phyloP scores from a whole-genome alignment of 805 yeast genomes.

The Diddensiella caesifluorescens region DNA sequence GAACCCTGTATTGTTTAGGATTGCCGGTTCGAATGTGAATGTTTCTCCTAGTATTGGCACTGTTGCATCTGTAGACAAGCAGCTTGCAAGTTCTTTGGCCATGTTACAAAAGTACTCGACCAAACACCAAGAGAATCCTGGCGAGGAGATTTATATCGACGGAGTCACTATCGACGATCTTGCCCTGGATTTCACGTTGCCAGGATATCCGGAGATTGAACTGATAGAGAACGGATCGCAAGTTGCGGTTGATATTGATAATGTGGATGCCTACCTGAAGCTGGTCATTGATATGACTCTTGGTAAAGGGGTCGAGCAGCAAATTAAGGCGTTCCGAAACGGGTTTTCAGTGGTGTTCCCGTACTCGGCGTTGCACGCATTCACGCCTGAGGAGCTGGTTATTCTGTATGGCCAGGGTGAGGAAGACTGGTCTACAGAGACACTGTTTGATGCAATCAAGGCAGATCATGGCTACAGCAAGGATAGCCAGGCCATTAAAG shows the following conservation, averaged over 20 bases:
- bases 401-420: conserved; percentile 68
- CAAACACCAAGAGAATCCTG: conserved; percentile 9
- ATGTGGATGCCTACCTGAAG: conserved; percentile 53
- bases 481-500: conserved; percentile 59
- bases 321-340: conserved; percentile 60
- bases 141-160: conserved; percentile 22
- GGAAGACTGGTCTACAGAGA: conserved; percentile 71
- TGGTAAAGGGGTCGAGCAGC: conserved; percentile 58
- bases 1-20: conserved; percentile 61
- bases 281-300: conserved; percentile 54
- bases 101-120: conserved; percentile 42
- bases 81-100: conserved; percentile 52
- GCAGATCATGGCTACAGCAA: conserved; percentile 88
- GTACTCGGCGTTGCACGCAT: conserved; percentile 59
- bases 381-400: conserved; percentile 69
- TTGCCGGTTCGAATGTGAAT: conserved; percentile 30
- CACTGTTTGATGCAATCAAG: conserved; percentile 54
- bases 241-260: conserved; percentile 43
- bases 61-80: conserved; percentile 50
- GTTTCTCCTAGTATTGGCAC: conserved; percentile 32
- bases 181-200: conserved; percentile 62
- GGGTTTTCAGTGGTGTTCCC: conserved; percentile 88
- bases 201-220: conserved; percentile 64
- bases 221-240: conserved; percentile 53
- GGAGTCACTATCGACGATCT: conserved; percentile 48